Evolutionary conservation across 805 yeast species (phyloP).

Genomic region (Yarrowia keelungensis): DNA sequence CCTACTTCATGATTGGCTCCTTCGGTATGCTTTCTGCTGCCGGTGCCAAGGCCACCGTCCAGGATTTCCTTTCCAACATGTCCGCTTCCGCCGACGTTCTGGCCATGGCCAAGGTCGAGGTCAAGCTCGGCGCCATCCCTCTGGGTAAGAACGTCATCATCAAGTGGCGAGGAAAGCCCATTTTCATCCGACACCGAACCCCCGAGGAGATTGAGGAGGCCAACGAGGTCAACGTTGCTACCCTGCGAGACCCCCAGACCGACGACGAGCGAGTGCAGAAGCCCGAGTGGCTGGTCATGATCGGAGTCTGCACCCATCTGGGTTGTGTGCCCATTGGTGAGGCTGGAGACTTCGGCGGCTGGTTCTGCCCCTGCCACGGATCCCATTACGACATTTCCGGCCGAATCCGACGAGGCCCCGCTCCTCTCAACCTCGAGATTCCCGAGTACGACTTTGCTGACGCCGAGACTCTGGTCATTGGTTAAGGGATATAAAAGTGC

Average conservation of each 20-base stretch:
- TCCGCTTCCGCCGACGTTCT: conserved; percentile 98
- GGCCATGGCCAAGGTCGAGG: conserved; percentile 99
- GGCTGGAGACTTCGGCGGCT: conserved; percentile 99
- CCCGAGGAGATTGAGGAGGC: conserved; percentile 93
- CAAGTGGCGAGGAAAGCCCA: conserved; percentile 99
- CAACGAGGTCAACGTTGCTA: conserved; percentile 72
- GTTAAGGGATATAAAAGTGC: conserved; percentile 58
- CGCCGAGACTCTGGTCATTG: conserved; percentile 85
- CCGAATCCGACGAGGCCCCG: conserved; percentile 99
- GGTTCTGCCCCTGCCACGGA: conserved; percentile 99
- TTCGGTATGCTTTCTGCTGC: conserved; percentile 89
- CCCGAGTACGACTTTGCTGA: conserved; percentile 85
- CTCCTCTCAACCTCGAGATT: conserved; percentile 97
- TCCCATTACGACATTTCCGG: conserved; percentile 99
- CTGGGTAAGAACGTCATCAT: conserved; percentile 97
- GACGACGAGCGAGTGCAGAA: conserved; percentile 93
- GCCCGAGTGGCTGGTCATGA: conserved; percentile 98
- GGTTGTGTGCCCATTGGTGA: conserved; percentile 99
- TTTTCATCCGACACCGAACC: conserved; percentile 99
- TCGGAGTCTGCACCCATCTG: conserved; percentile 99
- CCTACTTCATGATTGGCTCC: conserved; percentile 98
- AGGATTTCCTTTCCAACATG: conserved; percentile 90
- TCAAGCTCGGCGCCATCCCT: conserved; percentile 90
- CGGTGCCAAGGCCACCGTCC: conserved; percentile 93
- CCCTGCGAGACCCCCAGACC: conserved; percentile 91